Evolutionary conservation across 805 yeast genomes (phyloP).

Genomic region (Myxozyma sirexii): DNA sequence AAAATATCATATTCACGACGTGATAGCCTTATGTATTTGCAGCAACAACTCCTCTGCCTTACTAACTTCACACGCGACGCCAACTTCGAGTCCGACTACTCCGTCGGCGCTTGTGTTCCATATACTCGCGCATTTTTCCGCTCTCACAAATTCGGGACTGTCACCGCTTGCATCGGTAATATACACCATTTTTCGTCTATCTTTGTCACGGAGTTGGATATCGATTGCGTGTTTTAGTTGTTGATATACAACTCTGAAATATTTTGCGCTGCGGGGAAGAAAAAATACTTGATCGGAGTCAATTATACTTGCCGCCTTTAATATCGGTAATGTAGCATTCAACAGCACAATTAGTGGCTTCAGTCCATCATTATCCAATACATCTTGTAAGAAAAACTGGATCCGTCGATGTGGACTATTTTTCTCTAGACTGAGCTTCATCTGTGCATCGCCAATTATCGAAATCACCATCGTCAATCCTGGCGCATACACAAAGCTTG

Average conservation of each 20-base stretch:
- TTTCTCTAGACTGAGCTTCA: conserved; percentile 32
- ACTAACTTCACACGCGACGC: conserved; percentile 27
- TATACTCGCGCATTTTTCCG: conserved; percentile 13
- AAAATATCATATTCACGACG: background rate
- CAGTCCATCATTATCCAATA: conserved; percentile 38
- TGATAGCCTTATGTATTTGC: conserved; percentile 16
- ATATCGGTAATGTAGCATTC: conserved; percentile 39
- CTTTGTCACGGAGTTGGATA: conserved; percentile 14
- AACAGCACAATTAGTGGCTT: conserved; percentile 38
- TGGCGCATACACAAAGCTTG: conserved; percentile 40
- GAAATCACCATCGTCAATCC: conserved; percentile 27
- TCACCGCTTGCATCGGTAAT: conserved; percentile 17
- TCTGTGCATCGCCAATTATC: conserved; percentile 10
- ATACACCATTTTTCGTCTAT: conserved; percentile 14
- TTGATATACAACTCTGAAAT: conserved; percentile 24
- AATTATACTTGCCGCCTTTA: conserved; percentile 31
- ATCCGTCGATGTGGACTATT: conserved; percentile 39
- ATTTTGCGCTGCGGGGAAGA: conserved; percentile 28
- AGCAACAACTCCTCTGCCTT: conserved; percentile 18
- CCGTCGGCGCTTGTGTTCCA: conserved; percentile 20
- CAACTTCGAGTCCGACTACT: conserved; percentile 18
- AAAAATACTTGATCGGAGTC: conserved; percentile 27
- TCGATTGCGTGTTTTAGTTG: conserved; percentile 16
- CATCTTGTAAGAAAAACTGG: conserved; percentile 37
- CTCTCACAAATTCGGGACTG: background rate